These are phyloP conservation scores for Passiflora organensis DNA, from an alignment of 345 rosid genomes.

Conservation along the genomic window DNA sequence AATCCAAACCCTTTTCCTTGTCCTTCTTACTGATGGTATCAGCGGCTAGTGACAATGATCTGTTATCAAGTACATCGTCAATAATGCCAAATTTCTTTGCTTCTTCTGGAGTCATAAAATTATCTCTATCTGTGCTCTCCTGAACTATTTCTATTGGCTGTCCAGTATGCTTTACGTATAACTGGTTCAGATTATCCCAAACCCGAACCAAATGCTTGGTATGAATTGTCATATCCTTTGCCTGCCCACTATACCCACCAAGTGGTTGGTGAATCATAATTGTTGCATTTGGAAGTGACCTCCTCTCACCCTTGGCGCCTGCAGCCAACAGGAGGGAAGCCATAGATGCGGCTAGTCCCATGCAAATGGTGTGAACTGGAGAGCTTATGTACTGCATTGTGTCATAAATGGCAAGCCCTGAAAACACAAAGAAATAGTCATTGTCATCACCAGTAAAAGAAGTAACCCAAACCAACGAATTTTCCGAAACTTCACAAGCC, in stretches of 20 bases:
- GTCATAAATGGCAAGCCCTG: conserved; percentile 96
- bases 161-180: conserved; percentile 76
- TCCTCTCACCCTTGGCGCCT: conserved; percentile 85
- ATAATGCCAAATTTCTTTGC: conserved; percentile 91
- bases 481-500: too few relatives aligned
- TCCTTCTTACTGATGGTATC: conserved; percentile 65
- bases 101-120: conserved; percentile 91
- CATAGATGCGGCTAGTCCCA: conserved; percentile 99
- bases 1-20: conserved; percentile 56
- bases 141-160: conserved; percentile 67
- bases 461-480: too few relatives aligned
- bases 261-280: too few relatives aligned
- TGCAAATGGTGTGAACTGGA: conserved; percentile 80
- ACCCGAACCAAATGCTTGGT: conserved; percentile 89
- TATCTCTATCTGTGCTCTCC: conserved; percentile 92
- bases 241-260: conserved; percentile 97
- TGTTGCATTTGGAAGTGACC: conserved; percentile 92
- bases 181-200: conserved; percentile 75
- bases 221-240: conserved; percentile 86
- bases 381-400: conserved; percentile 95
- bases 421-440: background rate
- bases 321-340: conserved; percentile 93
- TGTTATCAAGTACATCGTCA: conserved; percentile 86
- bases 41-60: conserved; percentile 71
- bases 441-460: too few relatives aligned